These are phyloP conservation scores for Papiliotrema flavescens DNA, from an alignment of 1,284 basidiomycete genomes.

Conservation along the genomic window DNA sequence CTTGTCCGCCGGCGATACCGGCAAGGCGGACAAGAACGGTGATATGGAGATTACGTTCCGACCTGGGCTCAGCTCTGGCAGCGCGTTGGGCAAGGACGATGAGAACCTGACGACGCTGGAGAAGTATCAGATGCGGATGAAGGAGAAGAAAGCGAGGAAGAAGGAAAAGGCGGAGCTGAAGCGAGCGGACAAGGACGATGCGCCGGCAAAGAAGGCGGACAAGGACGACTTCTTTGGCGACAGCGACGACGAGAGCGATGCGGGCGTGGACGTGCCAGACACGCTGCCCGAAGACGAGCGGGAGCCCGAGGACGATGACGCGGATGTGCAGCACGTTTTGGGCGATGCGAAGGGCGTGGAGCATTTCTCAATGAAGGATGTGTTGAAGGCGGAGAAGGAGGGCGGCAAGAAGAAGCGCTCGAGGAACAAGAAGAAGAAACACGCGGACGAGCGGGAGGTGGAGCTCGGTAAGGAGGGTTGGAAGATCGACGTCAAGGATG, in stretches of 20 bases:
- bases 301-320: constrained; percentile 16
- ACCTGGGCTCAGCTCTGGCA: constrained; percentile 64
- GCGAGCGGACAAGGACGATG: constrained; percentile 33
- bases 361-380: constrained; percentile 86
- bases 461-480: constrained; percentile 57
- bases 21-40: constrained; percentile 5
- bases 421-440: constrained; percentile 50
- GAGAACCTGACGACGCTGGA: constrained; percentile 76
- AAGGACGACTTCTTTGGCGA: constrained; percentile 70
- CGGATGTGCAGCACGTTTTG: constrained; percentile 24
- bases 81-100: constrained; percentile 41
- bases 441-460: constrained; percentile 55
- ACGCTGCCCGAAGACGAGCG: constrained; percentile 10
- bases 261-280: constrained; percentile 13
- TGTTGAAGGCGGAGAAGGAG: constrained; percentile 77
- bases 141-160: constrained; percentile 74
- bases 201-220: constrained; percentile 13
- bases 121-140: constrained; percentile 75
- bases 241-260: constrained; percentile 52
- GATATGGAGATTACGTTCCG: constrained; percentile 94
- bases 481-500: constrained; percentile 77
- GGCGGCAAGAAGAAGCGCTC: constrained; percentile 55
- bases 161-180: constrained; percentile 51
- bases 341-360: constrained; percentile 3
- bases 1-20: constrained; percentile 19